phyloP scores from a whole-genome alignment of 1,284 basidiomycete species.

The Puccinia brachypodii region DNA sequence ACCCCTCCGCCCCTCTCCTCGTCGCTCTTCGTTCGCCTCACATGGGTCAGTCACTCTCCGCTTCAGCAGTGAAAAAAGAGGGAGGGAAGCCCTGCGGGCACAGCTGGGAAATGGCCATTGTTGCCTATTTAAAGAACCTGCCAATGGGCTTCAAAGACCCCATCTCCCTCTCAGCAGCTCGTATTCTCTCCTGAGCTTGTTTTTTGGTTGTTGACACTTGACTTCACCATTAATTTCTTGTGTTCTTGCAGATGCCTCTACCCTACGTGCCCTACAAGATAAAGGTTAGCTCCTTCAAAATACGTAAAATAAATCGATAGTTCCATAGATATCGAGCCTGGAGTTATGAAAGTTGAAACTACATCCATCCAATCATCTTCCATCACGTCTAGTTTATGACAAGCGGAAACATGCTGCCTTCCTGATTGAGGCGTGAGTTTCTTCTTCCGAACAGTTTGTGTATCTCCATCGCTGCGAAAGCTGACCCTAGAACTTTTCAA shows the following conservation, averaged over 20 bases:
- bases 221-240: neutral
- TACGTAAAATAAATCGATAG: neutral
- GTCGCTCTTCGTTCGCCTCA: neutral
- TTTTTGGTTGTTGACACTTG: neutral
- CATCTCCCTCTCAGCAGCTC: neutral
- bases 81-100: neutral
- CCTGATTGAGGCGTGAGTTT: slow-evolving; percentile 41
- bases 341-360: neutral
- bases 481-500: neutral
- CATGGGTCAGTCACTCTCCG: slow-evolving; percentile 5
- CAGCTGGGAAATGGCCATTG: neutral
- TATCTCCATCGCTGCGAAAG: neutral
- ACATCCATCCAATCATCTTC: neutral
- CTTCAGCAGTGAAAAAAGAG: neutral
- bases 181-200: neutral
- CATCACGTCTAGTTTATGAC: slow-evolving; percentile 37
- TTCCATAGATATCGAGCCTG: too few species aligned
- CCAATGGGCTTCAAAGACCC: neutral
- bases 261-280: slow-evolving; percentile 26
- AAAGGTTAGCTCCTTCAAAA: slow-evolving; percentile 27
- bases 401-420: slow-evolving; percentile 48
- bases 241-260: slow-evolving; percentile 21
- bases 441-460: neutral
- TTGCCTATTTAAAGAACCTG: neutral
- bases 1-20: neutral